Evolutionary conservation across 129 eudicot species (phyloP), one percentile per base, ranked within the genome.

Genomic region (Centella asiatica): DNA sequence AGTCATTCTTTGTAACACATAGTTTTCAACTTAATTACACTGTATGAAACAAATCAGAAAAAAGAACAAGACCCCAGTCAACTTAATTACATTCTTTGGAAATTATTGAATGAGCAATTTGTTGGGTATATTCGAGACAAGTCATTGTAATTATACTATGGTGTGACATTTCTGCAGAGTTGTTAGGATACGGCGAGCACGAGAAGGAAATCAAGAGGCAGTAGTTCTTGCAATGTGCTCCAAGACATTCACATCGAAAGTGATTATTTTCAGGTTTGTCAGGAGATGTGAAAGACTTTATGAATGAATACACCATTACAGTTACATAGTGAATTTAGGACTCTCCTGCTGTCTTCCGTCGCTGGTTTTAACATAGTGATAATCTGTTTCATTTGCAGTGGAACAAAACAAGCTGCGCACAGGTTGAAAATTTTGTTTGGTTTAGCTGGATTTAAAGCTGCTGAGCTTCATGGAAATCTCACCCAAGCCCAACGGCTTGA

Each of bases 401-500:
- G 98, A 51, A 90, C 95, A 44, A 86, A 84, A 77, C 80, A 74
- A 67, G 94, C 83, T 46, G 98, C 98, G 54, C 98, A 90, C 70
- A 77, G 98, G 81, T 58, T 90, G 77, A 90, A 90, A 69, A 90
- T 90, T 70, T 64, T 90, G 55, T 90, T 90, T 69, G 98, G 95
- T 31, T 79, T 90, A 76, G 87, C 82, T 70, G 98, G 95, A 59
- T 66, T 83, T 26, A 90, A 90, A 77, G 98, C 98, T 71, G 94
- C 98, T 19, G 98, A 90, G 61, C 94, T 90, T 68, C 98, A 90
- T 74, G 94, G 88, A 50, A 77, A 86, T 70, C 95, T 84, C 68
- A 90, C 98, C 26, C 98, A 90, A 79, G 85, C 88, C 51, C 98
- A 90, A 64, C 98, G 98, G 71, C 78, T 86, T 50, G 95, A 80